Evolutionary conservation across 2,329 filamentous ascomycete species (phyloP), one percentile per base, ranked within the genome.

Genomic region (Thermomyces lanuginosus): DNA sequence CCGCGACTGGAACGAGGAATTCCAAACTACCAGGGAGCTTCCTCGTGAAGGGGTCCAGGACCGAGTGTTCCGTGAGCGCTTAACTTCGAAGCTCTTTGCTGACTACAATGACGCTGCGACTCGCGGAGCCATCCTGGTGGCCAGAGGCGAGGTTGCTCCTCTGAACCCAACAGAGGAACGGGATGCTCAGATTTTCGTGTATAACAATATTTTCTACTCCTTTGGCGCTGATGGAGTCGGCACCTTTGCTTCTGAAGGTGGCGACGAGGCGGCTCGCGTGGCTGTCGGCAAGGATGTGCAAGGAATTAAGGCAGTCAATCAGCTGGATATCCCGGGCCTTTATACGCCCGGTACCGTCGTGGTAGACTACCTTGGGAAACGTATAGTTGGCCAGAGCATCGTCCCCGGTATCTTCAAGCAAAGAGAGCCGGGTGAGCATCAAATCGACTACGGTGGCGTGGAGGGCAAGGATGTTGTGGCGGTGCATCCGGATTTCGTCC

Each of bases 191-290:
- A 98, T 98, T 38, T 98, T 92, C 45, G 86, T 98, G 13, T 93
- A 95, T 63, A 95, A 95, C 64, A 98, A 98, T 56, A 83, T 98
- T 40, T 98, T 98, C 63, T 98, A 92, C 63, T 95, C 89, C 1
- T 95, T 93, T 42, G 89, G 89, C 36, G 86, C 89, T 22, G 89
- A 98, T 51, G 91, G 89, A 27, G 89, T 95, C 23, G 86, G 89
- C 22, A 98, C 89, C 9, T 98, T 98, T 53, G 84, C 83, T 7
- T 84, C 78, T 3, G 89, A 98, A 57, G 89, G 89, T 39, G 89
- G 89, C 11, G 86, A 98, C 39, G 89, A 98, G 58, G 89, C 89
- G 38, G 89, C 89, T 8, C 73, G 86, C 32, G 82, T 95, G 31
- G 89, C 91, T 14, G 92, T 91, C 4, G 86, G 84, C 37, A 98